Base-by-base conservation (phyloP, 2,329 filamentous ascomycete genomes). In the Pseudogymnoascus sp. region DNA sequence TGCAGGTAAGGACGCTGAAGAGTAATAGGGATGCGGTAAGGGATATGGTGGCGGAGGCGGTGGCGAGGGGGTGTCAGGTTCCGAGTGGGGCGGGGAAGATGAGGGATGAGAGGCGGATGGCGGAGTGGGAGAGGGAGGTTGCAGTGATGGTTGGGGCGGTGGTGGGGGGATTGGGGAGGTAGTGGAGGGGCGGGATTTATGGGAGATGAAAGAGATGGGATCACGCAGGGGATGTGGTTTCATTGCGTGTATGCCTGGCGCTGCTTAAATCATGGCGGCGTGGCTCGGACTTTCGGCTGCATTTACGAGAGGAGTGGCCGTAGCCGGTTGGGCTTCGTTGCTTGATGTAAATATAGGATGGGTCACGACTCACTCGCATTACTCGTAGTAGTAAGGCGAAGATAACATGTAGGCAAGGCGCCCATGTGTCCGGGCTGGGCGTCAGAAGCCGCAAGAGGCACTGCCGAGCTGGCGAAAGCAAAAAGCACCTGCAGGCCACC, bases 61-160 rank as follows among this genome's bases (percentile, higher is more conserved):
- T 99, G 1, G 77, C 93, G 65, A 84, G 84, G 61, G 93, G 93
- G 0, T 89, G 86, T 37, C 84, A 87, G 72, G 73, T 88, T 61
- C 90, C 91, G 1, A 81, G 80, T 13, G 82, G 80, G 0, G 73
- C 72, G 7, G 73, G 74, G 11, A 96, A 91, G 88, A 92, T 96
- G 70, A 82, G 91, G 31, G 74, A 74, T 35, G 72, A 77, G n/a
- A 76, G 77, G 11, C 77, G 77, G 66, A 76, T 74, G 66, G 79
- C 78, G 6, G 82, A 79, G 63, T 97, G 91, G 91, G 93, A 97
- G 71, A 83, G 93, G 40, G 95, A 97, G 76, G 88, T 93, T 59
- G 92, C 93, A 1, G 93, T 97, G 59, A 97, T 97, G 93, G 89
- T 96, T 44, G 88, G 90, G 61, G 90, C 90, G 70, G 86, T 97